phyloP scores from a whole-genome alignment of 768 basidiomycete genomes.

The Suillus placidus region DNA sequence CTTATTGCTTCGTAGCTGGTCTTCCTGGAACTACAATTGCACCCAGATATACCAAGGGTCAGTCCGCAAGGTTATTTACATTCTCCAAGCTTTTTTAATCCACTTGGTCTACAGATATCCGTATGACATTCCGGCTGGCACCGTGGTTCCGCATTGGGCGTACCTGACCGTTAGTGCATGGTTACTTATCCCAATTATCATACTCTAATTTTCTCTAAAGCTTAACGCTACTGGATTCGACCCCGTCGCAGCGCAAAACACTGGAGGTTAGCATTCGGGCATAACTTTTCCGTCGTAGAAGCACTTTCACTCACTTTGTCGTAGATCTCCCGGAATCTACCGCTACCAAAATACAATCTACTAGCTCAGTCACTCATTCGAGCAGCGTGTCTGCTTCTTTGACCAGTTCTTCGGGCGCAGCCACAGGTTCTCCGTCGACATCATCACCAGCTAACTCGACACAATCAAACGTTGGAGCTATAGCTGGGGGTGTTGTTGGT shows the following conservation, averaged over 20 bases:
- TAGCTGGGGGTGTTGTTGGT: conserved; percentile 65
- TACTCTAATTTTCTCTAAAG: conserved; percentile 6
- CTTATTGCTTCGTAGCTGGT: conserved; percentile 45
- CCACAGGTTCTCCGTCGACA: conserved; percentile 16
- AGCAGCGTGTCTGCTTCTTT: conserved; percentile 19
- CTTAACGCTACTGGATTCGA: conserved; percentile 43
- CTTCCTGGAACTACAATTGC: conserved; percentile 52
- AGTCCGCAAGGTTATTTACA: conserved; percentile 6
- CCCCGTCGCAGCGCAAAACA: conserved; percentile 38
- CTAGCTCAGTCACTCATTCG: conserved; percentile 18
- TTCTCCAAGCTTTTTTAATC: neutral
- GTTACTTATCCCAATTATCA: conserved; percentile 7
- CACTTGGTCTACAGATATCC: conserved; percentile 43
- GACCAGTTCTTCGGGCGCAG: conserved; percentile 13
- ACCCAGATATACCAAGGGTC: conserved; percentile 36
- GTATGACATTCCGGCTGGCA: conserved; percentile 46
- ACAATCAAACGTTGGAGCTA: conserved; percentile 50
- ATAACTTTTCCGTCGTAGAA: neutral
- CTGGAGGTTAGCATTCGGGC: conserved; percentile 24
- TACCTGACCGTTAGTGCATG: conserved; percentile 55
- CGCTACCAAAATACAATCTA: conserved; percentile 35
- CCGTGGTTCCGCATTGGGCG: conserved; percentile 63
- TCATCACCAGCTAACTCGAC: conserved; percentile 12
- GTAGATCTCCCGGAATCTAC: conserved; percentile 48
- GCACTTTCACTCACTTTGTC: conserved; percentile 4